Evolutionary conservation across 1,284 basidiomycete genomes (phyloP).

Genomic region (Volvariella surrecta): DNA sequence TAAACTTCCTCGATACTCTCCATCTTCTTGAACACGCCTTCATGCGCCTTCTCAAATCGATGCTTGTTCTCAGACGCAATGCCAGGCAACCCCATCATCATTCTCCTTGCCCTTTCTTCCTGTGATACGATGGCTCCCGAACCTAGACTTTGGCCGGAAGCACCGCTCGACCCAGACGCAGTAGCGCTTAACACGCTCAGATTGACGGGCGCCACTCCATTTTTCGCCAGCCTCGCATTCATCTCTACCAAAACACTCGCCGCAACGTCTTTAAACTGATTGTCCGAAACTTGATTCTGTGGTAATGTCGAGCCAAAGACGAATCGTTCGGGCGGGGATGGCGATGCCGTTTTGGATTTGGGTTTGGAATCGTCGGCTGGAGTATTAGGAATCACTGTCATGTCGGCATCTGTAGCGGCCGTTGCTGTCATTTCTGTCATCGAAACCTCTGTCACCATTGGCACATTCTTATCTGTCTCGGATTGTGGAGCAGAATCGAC

Average conservation of each 20-base stretch:
- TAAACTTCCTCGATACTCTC: conserved; percentile 64
- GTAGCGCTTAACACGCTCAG: conserved; percentile 31
- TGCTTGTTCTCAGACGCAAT: conserved; percentile 21
- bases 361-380: too few species aligned
- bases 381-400: conserved; percentile 6
- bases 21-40: conserved; percentile 64
- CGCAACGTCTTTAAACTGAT: conserved; percentile 52
- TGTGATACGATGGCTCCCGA: not conserved
- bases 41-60: conserved; percentile 55
- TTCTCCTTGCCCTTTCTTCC: conserved; percentile 12
- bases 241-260: conserved; percentile 67
- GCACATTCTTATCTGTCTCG: too few species aligned
- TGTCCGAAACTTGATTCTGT: conserved; percentile 47
- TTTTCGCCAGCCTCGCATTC: conserved; percentile 54
- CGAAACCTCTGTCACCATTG: conserved; percentile 21
- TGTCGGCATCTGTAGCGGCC: conserved; percentile 5
- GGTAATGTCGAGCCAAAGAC: conserved; percentile 67
- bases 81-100: conserved; percentile 22
- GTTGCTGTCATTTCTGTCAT: too few species aligned
- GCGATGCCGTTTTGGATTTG: conserved; percentile 13
- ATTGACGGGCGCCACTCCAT: conserved; percentile 35
- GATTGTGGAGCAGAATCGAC: too few species aligned
- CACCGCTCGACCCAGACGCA: conserved; percentile 10
- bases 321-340: conserved; percentile 35
- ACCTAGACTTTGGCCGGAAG: not conserved